phyloP scores from a whole-genome alignment of 495 filamentous ascomycete genomes.

The Ramalina peruviana region DNA sequence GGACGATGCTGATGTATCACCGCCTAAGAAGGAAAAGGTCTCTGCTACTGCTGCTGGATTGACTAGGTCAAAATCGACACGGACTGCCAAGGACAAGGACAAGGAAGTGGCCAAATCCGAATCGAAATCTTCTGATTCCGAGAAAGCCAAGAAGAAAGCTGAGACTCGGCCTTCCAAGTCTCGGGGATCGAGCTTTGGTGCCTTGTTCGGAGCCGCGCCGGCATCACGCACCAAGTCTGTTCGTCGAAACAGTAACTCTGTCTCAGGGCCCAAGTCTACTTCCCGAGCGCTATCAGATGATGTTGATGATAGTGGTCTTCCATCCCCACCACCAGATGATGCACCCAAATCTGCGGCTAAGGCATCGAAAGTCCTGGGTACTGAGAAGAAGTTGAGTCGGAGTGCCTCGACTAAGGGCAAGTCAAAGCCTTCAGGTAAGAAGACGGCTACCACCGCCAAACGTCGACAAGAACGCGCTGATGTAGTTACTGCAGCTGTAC shows the following conservation, averaged over 20 bases:
- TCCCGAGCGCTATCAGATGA: slow-evolving; percentile 39
- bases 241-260: slow-evolving; percentile 25
- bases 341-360: slow-evolving; percentile 35
- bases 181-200: slow-evolving; percentile 24
- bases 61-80: slow-evolving; percentile 36
- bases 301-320: slow-evolving; percentile 31
- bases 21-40: slow-evolving; percentile 16
- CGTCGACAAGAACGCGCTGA: background rate
- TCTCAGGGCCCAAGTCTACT: slow-evolving; percentile 23
- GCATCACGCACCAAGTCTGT: slow-evolving; percentile 33
- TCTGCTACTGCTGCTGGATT: slow-evolving; percentile 22
- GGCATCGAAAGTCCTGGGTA: slow-evolving; percentile 47
- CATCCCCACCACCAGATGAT: slow-evolving; percentile 40
- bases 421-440: slow-evolving; percentile 28
- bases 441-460: background rate
- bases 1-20: slow-evolving; percentile 18
- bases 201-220: slow-evolving; percentile 32
- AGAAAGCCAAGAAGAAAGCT: slow-evolving; percentile 34
- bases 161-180: slow-evolving; percentile 15
- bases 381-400: slow-evolving; percentile 23
- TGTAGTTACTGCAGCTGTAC: slow-evolving; percentile 22
- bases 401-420: slow-evolving; percentile 24
- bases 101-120: slow-evolving; percentile 33
- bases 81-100: slow-evolving; percentile 34
- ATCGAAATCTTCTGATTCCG: slow-evolving; percentile 41